phyloP scores from a whole-genome alignment of 1,139 yeast species.

The Ashbya aceris region DNA sequence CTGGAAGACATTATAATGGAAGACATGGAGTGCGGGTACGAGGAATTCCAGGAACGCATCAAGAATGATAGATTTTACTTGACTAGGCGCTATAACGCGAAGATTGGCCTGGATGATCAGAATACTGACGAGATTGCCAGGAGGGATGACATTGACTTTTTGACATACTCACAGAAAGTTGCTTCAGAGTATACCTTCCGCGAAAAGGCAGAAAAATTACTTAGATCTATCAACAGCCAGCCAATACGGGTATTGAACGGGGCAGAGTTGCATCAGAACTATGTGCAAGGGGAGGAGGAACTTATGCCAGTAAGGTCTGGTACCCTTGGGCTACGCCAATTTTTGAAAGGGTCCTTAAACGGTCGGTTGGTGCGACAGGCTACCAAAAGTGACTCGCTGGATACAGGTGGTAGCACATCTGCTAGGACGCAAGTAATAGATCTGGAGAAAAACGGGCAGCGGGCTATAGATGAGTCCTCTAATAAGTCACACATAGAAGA shows the following conservation, averaged over 20 bases:
- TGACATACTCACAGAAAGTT: constrained; percentile 16
- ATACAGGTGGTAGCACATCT: background rate
- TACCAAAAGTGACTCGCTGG: too few species aligned
- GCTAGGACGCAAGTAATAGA: constrained; percentile 10
- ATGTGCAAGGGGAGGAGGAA: too few species aligned
- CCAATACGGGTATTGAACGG: constrained; percentile 16
- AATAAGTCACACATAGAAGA: too few species aligned
- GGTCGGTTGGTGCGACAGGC: too few species aligned
- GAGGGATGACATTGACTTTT: constrained; percentile 13
- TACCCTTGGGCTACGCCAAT: too few species aligned
- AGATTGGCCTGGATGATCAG: constrained; percentile 6
- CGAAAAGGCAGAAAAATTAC: constrained; percentile 18
- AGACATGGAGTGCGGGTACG: constrained; percentile 14
- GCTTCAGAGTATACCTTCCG: constrained; percentile 19
- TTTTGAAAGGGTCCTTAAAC: too few species aligned
- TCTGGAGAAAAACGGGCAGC: constrained; percentile 7
- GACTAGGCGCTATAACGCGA: constrained; percentile 13
- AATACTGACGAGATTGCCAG: constrained; percentile 3
- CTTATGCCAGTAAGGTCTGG: too few species aligned
- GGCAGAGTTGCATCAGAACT: constrained; percentile 6
- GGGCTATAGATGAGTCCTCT: constrained; percentile 6
- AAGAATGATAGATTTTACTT: constrained; percentile 18
- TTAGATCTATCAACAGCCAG: constrained; percentile 12
- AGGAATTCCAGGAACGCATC: constrained; percentile 14
- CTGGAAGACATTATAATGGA: constrained; percentile 15